A percentile compares a stretch with the other conserved stretches of the same genome.
Conservation (phyloP, 2,329 filamentous ascomycete genomes). For the Ascochyta fabae region DNA sequence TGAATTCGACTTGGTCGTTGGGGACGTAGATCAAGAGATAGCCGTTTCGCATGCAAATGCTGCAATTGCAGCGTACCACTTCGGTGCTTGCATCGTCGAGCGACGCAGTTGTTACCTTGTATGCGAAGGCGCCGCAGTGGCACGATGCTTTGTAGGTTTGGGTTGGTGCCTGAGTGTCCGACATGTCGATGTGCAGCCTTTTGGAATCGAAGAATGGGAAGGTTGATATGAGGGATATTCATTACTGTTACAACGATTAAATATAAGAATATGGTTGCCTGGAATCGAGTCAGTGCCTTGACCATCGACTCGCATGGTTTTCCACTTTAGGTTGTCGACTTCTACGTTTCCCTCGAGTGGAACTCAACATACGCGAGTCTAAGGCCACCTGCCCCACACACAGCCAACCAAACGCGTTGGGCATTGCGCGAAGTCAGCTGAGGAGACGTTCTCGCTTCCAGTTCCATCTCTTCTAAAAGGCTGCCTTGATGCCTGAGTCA, state of each 20-base stretch:
- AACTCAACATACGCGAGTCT: neutral
- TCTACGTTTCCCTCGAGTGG: neutral
- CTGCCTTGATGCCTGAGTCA: slow-evolving; percentile 1
- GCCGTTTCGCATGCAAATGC: slow-evolving; percentile 59
- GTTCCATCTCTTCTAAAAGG: neutral
- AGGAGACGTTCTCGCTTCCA: neutral
- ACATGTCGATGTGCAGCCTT: neutral
- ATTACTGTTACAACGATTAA: neutral
- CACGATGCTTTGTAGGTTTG: slow-evolving; percentile 59
- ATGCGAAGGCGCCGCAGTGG: slow-evolving; percentile 61
- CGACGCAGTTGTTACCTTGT: slow-evolving; percentile 58
- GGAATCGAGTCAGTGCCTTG: neutral
- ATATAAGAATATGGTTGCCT: slow-evolving; percentile 4
- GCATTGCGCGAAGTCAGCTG: slow-evolving; percentile 11
- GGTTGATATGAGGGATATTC: neutral
- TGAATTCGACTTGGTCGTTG: slow-evolving; percentile 25
- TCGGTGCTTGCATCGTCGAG: slow-evolving; percentile 53
- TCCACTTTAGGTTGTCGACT: neutral
- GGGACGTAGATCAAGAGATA: slow-evolving; percentile 55
- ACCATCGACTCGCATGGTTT: neutral
- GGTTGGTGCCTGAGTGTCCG: slow-evolving; percentile 52
- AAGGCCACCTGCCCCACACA: neutral
- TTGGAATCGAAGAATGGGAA: neutral
- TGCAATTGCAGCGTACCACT: slow-evolving; percentile 60
- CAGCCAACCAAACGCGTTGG: slow-evolving; percentile 1